Conservation (phyloP, 306 rosid genomes). For the Spatholobus suberectus region DNA sequence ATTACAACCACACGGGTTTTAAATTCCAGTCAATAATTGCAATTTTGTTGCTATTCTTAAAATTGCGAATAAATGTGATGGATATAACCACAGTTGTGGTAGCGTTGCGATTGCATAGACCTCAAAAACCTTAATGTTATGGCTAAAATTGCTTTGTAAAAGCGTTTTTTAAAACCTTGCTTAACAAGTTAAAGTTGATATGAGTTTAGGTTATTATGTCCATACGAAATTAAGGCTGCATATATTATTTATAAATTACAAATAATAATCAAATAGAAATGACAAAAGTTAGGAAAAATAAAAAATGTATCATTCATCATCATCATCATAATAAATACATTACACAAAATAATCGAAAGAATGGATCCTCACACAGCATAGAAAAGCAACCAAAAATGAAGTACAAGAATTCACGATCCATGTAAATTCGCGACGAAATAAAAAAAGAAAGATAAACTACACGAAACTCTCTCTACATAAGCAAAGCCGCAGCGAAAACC, state of each 20-base stretch:
- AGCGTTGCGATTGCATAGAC: too few relatives aligned
- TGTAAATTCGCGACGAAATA: not conserved
- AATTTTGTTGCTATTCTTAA: too few relatives aligned
- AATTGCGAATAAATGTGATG: too few relatives aligned
- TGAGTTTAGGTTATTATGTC: not conserved
- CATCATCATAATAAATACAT: not conserved
- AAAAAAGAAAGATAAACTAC: not conserved
- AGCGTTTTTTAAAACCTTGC: too few relatives aligned
- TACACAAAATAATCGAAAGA: constrained; percentile 40
- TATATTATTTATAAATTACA: not conserved
- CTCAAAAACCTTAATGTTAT: too few relatives aligned
- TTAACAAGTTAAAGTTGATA: not conserved
- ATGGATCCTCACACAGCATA: constrained; percentile 13
- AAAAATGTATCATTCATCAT: constrained; percentile 24
- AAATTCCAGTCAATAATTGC: too few relatives aligned
- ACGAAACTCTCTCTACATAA: constrained; percentile 32
- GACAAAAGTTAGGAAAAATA: not conserved
- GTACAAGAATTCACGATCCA: constrained; percentile 3
- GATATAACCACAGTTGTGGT: too few relatives aligned
- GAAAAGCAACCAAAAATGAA: constrained; percentile 17
- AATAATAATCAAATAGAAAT: not conserved
- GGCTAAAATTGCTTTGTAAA: too few relatives aligned
- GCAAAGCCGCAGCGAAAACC: constrained; percentile 27
- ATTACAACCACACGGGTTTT: too few relatives aligned
- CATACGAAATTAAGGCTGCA: too few relatives aligned